Evolutionary conservation across 805 yeast species (phyloP), one percentile per base, ranked within the genome.

Genomic region (Yamadazyma insecticola): DNA sequence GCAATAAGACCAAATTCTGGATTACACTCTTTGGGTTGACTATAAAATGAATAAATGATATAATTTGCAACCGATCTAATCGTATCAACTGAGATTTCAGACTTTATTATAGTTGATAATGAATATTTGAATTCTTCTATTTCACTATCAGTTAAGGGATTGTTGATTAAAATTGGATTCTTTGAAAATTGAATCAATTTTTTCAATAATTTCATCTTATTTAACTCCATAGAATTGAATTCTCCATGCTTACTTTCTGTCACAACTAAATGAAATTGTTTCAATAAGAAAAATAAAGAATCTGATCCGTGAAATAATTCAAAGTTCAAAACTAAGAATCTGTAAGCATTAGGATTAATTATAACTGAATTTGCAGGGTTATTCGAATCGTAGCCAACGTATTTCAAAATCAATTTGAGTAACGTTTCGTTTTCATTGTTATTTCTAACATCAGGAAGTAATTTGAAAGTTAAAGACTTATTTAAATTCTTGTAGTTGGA

Each of bases 221-320:
- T 63, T 13, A 85, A 48, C 35, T 77, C 76, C 23, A 59, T 50
- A 5, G 67, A 48, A 42, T 85, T 86, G 48, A 67, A 72, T 1
- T 59, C 45, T 15, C 59, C 60, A 48, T 65, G 72, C 35, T 64
- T 72, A 30, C 84, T 76, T 16, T 65, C 72, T 22, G 67, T 66
- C 3, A 76, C 55, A 33, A 85, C 65, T 0, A 70, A 72, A 1
- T 72, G 67, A 28, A 82, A 61, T 40, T 82, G 90, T 37, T 70
- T 70, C 4, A 81, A 51, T 4, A 82, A 52, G 32, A 68, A 71
- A 28, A 73, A 60, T 31, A 78, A 58, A 0, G 78, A 63, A 23
- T 73, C 77, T 33, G 63, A 63, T 75, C 85, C 80, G 13, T 75
- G 58, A 33, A 76, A 81, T 39, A 81, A 67, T 39, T 85, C 88